Base-by-base conservation (phyloP, 345 rosid species). In the Gossypium arboreum region DNA sequence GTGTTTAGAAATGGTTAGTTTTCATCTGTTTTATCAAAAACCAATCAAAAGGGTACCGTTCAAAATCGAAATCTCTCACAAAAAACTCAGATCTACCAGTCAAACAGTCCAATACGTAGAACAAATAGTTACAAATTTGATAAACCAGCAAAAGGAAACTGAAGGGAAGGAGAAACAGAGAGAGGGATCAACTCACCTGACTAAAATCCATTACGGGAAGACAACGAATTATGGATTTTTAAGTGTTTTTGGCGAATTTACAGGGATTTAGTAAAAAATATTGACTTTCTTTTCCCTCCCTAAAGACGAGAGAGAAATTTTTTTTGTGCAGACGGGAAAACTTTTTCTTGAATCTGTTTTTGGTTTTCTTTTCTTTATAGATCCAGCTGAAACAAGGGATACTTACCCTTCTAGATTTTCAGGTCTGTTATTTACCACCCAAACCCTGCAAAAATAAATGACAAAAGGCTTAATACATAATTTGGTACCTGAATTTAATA, bases 81-180 rank as follows among this genome's bases (percentile, higher is more conserved):
- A 44, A 55, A 75, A 16, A 15, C 65, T 56, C 73, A 67, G 78
- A 75, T 66, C 78, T 75, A 52, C 12, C 47, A 52, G 44, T 63
- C 13, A 12, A 48, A 34, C 4, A 54, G 39, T 39, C n/a, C 16
- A 61, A 60, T 20, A 15, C 47, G 7, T 18, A 47, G 48, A 62
- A n/a, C 16, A 18, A 64, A 18, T 24, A 34, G 22, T 22, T 18
- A n/a, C 12, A 58, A 75, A 65, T 39, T 54, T 3, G 24, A 75
- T 18, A 51, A 9, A 44, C 15, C 18, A 43, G 54, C 39, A 41
- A 43, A 68, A 48, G 2, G 9, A 48, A 47, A 34, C 41, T 34
- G 41, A 47, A 15, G 9, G 39, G n/a, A 60, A 15, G 9, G 9
- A 44, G 7, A 22, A 9, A 72, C n/a, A 18, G 58, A 60, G 60